Percentiles rank a stretch among this genome's conserved stretches.
Evolutionary conservation across 2,329 filamentous ascomycete genomes (phyloP).

Genomic region (Xylaria digitata): DNA sequence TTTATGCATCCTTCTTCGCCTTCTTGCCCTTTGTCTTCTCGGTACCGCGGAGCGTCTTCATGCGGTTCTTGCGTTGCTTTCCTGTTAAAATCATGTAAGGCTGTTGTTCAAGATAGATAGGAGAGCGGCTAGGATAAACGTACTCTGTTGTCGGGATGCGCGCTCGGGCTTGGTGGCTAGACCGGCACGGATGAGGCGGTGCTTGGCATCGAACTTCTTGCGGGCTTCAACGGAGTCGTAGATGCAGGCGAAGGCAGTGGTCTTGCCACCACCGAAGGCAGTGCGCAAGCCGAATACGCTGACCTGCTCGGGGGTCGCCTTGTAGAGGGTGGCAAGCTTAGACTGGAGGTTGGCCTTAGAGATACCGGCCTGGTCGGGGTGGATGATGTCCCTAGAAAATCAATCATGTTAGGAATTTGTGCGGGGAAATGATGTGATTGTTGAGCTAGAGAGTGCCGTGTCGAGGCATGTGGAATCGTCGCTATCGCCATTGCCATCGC

Average conservation of each 20-base stretch:
- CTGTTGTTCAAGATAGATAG: slow-evolving; percentile 21
- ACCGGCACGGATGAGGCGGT: slow-evolving; percentile 95
- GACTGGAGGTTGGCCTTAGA: slow-evolving; percentile 98
- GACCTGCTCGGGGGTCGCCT: slow-evolving; percentile 97
- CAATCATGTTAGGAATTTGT: slow-evolving; percentile 27
- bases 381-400: slow-evolving; percentile 89
- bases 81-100: slow-evolving; percentile 59
- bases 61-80: slow-evolving; percentile 99
- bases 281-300: slow-evolving; percentile 98
- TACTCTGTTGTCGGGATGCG: slow-evolving; percentile 98
- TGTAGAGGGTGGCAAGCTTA: slow-evolving; percentile 97
- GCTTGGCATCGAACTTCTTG: slow-evolving; percentile 99
- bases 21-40: slow-evolving; percentile 97
- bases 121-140: slow-evolving; percentile 59
- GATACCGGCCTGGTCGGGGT: slow-evolving; percentile 98
- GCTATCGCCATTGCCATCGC: slow-evolving; percentile 10
- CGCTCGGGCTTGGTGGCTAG: slow-evolving; percentile 95
- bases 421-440: background rate
- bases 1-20: slow-evolving; percentile 81
- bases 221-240: slow-evolving; percentile 98
- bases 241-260: slow-evolving; percentile 92
- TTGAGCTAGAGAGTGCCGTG: background rate
- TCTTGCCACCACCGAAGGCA: slow-evolving; percentile 99
- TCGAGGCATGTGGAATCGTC: background rate
- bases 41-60: slow-evolving; percentile 97